These are phyloP conservation scores for Podaxis sp. DNA, from an alignment of 768 basidiomycete species.

Conservation along the genomic window DNA sequence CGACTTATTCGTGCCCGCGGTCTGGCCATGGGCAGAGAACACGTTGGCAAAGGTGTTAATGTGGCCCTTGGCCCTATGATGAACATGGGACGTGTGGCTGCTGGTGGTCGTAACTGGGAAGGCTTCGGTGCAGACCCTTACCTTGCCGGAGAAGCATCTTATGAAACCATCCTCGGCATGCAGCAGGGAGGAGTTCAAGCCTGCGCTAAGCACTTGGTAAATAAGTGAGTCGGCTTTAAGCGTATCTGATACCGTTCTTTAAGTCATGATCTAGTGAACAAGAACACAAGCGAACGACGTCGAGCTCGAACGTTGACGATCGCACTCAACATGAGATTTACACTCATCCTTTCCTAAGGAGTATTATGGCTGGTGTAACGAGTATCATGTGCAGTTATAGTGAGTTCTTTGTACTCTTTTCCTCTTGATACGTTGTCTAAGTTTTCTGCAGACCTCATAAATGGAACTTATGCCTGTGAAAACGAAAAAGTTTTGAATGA, in stretches of 20 bases:
- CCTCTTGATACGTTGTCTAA: neutral
- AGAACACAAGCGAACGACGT: conserved; percentile 56
- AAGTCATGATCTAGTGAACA: conserved; percentile 50
- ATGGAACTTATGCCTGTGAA: conserved; percentile 75
- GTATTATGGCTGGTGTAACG: conserved; percentile 73
- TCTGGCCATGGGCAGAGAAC: conserved; percentile 78
- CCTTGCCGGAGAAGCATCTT: conserved; percentile 73
- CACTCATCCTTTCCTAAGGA: conserved; percentile 65
- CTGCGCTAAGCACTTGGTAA: conserved; percentile 81
- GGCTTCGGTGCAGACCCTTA: conserved; percentile 94
- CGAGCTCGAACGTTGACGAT: conserved; percentile 75
- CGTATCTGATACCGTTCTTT: neutral
- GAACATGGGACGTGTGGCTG: conserved; percentile 79
- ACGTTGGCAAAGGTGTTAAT: conserved; percentile 81
- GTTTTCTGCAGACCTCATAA: conserved; percentile 52
- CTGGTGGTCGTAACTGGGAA: conserved; percentile 91
- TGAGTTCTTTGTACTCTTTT: conserved; percentile 27
- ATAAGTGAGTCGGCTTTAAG: conserved; percentile 51
- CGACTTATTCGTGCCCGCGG: conserved; percentile 76
- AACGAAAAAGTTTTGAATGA: conserved; percentile 70
- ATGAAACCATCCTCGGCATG: conserved; percentile 82
- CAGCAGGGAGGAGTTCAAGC: conserved; percentile 82
- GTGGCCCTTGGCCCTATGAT: conserved; percentile 82
- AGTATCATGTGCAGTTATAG: conserved; percentile 80
- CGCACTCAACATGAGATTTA: conserved; percentile 78